Evolutionary conservation across 176 grass and related monocot species (phyloP).

Genomic region (Pontederia crassipes): DNA sequence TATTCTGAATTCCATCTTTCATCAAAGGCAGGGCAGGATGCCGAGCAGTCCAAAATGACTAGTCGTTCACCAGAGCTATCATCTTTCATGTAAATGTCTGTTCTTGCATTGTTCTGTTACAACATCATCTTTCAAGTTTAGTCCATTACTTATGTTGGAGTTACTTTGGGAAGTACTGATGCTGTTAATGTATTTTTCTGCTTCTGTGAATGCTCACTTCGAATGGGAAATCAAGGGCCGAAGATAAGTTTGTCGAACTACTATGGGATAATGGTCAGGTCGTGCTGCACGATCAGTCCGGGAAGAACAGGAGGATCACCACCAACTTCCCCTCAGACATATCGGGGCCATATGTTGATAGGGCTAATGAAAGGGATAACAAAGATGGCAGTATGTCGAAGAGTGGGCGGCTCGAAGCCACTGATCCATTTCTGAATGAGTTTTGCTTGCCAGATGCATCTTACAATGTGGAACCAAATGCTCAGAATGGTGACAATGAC

Average conservation of each 20-base stretch:
- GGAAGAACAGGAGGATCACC: slow-evolving; percentile 4
- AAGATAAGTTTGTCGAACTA: slow-evolving; percentile 26
- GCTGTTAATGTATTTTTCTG: too few species aligned
- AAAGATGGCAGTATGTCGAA: not conserved
- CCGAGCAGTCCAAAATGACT: too few species aligned
- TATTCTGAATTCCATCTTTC: too few species aligned
- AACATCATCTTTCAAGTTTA: too few species aligned
- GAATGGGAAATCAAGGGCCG: slow-evolving; percentile 12
- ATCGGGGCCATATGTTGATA: too few species aligned
- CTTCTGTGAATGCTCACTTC: not conserved
- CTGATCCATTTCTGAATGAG: not conserved
- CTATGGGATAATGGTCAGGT: slow-evolving; percentile 44
- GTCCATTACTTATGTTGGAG: too few species aligned
- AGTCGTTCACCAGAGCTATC: too few species aligned
- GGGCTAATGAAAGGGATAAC: slow-evolving; percentile 3
- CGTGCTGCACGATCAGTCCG: slow-evolving; percentile 21
- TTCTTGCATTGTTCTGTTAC: too few species aligned
- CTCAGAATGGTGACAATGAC: slow-evolving; percentile 2
- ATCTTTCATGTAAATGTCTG: too few species aligned
- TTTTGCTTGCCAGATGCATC: not conserved
- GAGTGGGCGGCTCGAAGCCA: not conserved
- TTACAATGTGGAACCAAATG: not conserved
- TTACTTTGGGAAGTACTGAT: too few species aligned
- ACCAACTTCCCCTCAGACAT: not conserved
- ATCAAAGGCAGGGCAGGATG: too few species aligned